Evolutionary conservation across 495 filamentous ascomycete species (phyloP), one percentile per base, ranked within the genome.

Genomic region (Xylaria curta): DNA sequence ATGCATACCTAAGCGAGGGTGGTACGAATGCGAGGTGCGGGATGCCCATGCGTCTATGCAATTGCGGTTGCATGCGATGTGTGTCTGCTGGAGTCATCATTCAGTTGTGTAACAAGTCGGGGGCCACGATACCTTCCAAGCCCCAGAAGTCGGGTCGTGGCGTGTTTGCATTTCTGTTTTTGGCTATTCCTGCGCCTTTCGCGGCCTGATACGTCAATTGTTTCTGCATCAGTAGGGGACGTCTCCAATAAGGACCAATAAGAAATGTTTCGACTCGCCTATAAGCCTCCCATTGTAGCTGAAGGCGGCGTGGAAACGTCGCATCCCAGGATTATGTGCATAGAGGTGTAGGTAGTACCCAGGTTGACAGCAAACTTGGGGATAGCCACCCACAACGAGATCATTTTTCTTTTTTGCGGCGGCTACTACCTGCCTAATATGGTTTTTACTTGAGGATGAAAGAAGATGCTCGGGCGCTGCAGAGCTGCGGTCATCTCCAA

Each of bases 151-250:
- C 46, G n/a, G 28, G 26, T 66, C 28, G 44, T 66, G 65, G 65
- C 65, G 65, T 33, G 8, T 67, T 36, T 31, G 49, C 15, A 40
- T n/a, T 67, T 67, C 65, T 67, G 47, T 54, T 54, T 67, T 67
- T 67, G 65, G 65, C 13, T 21, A 56, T 33, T 56, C 33, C 49
- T 67, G 36, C 49, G 65, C 49, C 65, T 13, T 42, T 36, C 36
- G 49, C n/a, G 65, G 36, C 65, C 47, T 67, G 65, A 67, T 67
- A 67, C 65, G 65, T 67, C 65, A 67, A 67, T 47, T 56, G 65
- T 67, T 67, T 67, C 65, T 56, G 47, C 65, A 40, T 36, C 17
- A 42, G 36, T 42, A 63, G 49, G 65, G 19, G 36, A 54, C 47
- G 21, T 36, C 12, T 12, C 8, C 13, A 4, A 42, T 28, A 56